Conservation (phyloP, 75 land plant species). For the Sequoiadendron giganteum region DNA sequence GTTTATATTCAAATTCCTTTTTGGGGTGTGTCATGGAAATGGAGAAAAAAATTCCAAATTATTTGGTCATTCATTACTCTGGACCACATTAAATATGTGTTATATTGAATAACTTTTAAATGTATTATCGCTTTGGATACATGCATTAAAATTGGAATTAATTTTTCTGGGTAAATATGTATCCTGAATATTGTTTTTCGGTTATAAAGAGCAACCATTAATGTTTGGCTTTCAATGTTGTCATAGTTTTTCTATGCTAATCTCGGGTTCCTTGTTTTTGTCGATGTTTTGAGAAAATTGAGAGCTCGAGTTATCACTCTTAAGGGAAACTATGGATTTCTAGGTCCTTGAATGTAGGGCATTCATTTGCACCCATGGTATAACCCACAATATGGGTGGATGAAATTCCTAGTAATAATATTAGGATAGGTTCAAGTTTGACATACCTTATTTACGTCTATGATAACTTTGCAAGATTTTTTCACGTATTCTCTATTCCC, state of each 20-base stretch:
- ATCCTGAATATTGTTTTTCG: not conserved
- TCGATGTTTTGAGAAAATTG: not conserved
- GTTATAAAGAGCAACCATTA: not conserved
- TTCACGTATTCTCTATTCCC: too few species aligned
- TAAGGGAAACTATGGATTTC: not conserved
- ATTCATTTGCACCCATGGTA: not conserved
- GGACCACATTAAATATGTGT: not conserved
- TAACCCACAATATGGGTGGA: too few species aligned
- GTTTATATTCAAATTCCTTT: not conserved
- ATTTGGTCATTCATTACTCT: not conserved
- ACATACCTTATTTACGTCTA: too few species aligned
- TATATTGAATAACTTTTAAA: not conserved
- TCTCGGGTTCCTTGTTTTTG: not conserved
- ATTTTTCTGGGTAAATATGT: not conserved
- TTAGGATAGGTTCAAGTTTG: too few species aligned
- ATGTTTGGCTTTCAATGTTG: not conserved
- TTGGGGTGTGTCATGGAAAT: not conserved
- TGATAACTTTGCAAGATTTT: too few species aligned
- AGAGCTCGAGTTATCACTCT: not conserved
- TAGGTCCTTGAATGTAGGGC: not conserved
- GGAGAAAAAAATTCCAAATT: not conserved
- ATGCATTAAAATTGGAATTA: not conserved
- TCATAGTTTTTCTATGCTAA: not conserved
- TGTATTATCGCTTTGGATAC: not conserved
- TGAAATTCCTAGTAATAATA: too few species aligned